Evolutionary conservation across 257 asterid species (phyloP).

Genomic region (Cruciata laevipes): DNA sequence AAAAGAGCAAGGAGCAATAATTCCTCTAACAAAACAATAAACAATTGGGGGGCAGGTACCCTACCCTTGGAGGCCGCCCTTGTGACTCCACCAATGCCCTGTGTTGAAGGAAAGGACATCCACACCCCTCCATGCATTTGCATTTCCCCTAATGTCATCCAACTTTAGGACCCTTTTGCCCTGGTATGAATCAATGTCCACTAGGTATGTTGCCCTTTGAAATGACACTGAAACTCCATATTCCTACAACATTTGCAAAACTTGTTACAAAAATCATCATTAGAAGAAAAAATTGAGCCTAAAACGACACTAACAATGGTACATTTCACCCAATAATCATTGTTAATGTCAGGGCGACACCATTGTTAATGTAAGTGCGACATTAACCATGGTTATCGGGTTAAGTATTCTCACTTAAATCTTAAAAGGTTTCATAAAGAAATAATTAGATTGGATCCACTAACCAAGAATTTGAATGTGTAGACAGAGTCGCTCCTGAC

Average conservation of each 20-base stretch:
- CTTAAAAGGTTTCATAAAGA: too few relatives aligned
- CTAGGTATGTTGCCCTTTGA: constrained; percentile 80
- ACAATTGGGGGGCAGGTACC: neutral
- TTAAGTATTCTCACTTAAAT: too few relatives aligned
- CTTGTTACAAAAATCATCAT: neutral
- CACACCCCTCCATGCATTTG: constrained; percentile 68
- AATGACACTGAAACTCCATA: constrained; percentile 72
- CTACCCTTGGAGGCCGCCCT: constrained; percentile 84
- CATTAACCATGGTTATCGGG: too few relatives aligned
- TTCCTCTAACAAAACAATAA: neutral
- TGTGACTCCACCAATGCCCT: constrained; percentile 97
- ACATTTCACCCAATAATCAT: too few relatives aligned
- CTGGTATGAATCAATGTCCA: constrained; percentile 58
- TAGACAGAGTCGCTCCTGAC: constrained; percentile 68
- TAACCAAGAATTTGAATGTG: constrained; percentile 60
- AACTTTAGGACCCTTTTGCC: constrained; percentile 75
- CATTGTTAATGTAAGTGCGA: too few relatives aligned
- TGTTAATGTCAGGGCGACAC: too few relatives aligned
- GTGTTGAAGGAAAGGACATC: constrained; percentile 89
- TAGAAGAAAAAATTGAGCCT: too few relatives aligned
- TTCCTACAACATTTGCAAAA: constrained; percentile 36
- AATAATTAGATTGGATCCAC: constrained; percentile 3
- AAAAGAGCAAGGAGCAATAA: neutral
- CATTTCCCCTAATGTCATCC: constrained; percentile 74
- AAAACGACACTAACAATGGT: too few relatives aligned